Base-by-base conservation (phyloP, 768 basidiomycete species). In the Tremella fuciformis region DNA sequence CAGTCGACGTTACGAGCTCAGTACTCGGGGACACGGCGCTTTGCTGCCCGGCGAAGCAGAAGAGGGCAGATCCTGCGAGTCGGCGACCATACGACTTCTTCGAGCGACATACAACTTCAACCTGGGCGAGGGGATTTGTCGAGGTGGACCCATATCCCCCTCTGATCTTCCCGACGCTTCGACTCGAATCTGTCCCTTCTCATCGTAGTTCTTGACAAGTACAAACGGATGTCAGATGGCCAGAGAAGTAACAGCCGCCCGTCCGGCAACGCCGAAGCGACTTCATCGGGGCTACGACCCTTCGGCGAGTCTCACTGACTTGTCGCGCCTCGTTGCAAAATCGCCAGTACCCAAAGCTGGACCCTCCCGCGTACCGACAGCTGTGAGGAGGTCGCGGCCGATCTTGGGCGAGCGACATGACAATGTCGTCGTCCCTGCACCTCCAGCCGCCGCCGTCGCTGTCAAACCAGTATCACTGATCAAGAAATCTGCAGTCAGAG, bases 321-420 rank as follows among this genome's bases (percentile, higher is more conserved):
- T 46, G n/a, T 46, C 42, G 8, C 42, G 42, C 22, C 42, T 46
- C 6, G 42, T 50, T 3, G 49, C 49, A 3, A 50, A n/a, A 21
- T 50, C 18, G 8, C 49, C 49, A 34, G 29, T 11, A 8, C 15
- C n/a, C 6, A 50, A 21, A n/a, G 8, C 49, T 21, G 49, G 15
- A 7, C 16, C n/a, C 8, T 50, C 49, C 21, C 18, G 21, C 16
- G n/a, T 29, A 29, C 49, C 26, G 15, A 29, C 49, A 18, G 49
- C 49, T 50, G 49, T n/a, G 15, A 21, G 49, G 8, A 29, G 16
- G 25, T 8, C 49, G 16, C 21, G 49, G 8, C 7, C 49, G 8
- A n/a, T 29, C 22, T 38, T 52, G n/a, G 51, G 51, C 15, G 51
- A 52, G 26, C 51, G 26, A 6, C 7, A 34, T 21, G 51, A 40